Conservation (phyloP, 768 basidiomycete genomes). For the Saitozyma sp. region DNA sequence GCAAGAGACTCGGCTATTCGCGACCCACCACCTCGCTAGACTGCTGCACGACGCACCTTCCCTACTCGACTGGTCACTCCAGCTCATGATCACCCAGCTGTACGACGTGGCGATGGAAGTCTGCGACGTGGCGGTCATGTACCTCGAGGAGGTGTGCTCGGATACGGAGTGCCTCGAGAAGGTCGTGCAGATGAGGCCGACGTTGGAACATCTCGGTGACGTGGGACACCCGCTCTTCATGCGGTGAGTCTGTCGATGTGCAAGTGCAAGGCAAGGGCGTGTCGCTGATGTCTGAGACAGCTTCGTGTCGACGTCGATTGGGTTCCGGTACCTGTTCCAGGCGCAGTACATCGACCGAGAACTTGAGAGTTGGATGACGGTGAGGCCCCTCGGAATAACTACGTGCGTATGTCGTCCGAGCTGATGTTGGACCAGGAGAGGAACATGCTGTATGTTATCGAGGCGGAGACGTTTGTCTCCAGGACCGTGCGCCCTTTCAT, state of each 20-base stretch:
- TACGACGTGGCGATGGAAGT: conserved; percentile 92
- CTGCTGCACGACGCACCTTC: conserved; percentile 67
- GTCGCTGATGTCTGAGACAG: conserved; percentile 54
- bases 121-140: conserved; percentile 82
- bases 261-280: background rate
- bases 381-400: conserved; percentile 53
- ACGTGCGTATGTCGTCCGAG: conserved; percentile 14
- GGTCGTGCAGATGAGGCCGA: conserved; percentile 92
- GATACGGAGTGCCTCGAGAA: conserved; percentile 76
- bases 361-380: conserved; percentile 95
- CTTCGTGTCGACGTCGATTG: conserved; percentile 90
- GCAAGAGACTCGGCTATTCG: conserved; percentile 82
- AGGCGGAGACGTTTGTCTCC: conserved; percentile 87
- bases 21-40: conserved; percentile 80
- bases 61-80: conserved; percentile 82
- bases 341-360: conserved; percentile 90
- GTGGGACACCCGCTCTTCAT: conserved; percentile 83
- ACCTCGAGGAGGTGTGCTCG: conserved; percentile 86
- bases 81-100: conserved; percentile 87
- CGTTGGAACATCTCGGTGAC: conserved; percentile 91
- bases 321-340: conserved; percentile 87
- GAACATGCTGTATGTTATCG: conserved; percentile 87
- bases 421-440: conserved; percentile 66
- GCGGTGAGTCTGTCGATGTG: conserved; percentile 61
- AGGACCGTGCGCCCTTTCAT: conserved; percentile 42